Evolutionary conservation across 352 stramenopile species (phyloP).

Genomic region (Thalassiosira tumida): DNA sequence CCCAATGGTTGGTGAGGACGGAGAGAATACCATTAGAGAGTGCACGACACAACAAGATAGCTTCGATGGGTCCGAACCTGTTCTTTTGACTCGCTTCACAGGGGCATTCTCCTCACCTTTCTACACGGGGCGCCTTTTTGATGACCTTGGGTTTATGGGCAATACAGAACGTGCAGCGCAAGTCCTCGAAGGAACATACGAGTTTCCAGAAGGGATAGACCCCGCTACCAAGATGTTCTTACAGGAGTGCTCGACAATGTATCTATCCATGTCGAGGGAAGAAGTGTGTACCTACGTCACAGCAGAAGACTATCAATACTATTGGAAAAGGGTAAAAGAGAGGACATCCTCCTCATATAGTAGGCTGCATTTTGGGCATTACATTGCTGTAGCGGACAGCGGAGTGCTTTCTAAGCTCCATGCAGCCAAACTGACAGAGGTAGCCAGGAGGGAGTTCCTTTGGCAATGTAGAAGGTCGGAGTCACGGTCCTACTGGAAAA

Average conservation of each 20-base stretch:
- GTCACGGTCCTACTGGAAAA: slow-evolving; percentile 21
- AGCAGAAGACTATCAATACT: slow-evolving; percentile 5
- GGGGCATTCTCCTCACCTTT: background rate
- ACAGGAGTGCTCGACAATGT: background rate
- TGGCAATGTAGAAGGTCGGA: slow-evolving; percentile 4
- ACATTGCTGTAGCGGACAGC: slow-evolving; percentile 17
- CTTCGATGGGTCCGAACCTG: too few relatives aligned
- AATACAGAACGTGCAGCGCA: background rate
- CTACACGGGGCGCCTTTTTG: background rate
- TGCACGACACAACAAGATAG: too few relatives aligned
- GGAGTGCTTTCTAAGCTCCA: slow-evolving; percentile 1
- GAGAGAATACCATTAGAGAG: background rate
- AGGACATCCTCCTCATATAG: background rate
- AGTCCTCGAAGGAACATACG: background rate
- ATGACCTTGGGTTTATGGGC: background rate
- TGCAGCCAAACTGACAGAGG: slow-evolving; percentile 17
- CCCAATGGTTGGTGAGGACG: background rate
- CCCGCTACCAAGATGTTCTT: background rate
- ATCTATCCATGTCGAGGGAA: background rate
- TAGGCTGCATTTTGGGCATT: slow-evolving; percentile 50
- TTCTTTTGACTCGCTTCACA: too few relatives aligned
- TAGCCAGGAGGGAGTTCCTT: background rate
- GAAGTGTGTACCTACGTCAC: background rate
- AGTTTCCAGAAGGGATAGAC: background rate
- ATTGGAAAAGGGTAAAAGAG: background rate